Conservation (phyloP, 1,284 basidiomycete genomes). For the Microbotryum silenes-acaulis region DNA sequence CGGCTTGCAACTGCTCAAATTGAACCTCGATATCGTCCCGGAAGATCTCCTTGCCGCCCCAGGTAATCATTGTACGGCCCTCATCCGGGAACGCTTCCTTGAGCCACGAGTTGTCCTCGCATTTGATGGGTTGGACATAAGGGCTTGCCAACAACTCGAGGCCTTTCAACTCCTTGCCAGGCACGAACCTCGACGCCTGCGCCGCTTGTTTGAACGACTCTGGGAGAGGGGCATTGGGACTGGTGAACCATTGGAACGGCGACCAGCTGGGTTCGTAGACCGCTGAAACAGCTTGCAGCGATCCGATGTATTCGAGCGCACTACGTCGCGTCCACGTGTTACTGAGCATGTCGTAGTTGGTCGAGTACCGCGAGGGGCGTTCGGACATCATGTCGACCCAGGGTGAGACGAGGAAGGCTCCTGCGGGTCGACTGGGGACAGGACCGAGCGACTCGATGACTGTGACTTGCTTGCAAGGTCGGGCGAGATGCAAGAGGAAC, state of each 20-base stretch:
- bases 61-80: constrained; percentile 1
- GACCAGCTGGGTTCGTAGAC: no score
- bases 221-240: no score
- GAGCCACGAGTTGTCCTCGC: constrained; percentile 4
- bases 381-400: constrained; percentile 14
- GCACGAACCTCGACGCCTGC: neutral
- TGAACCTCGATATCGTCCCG: constrained; percentile 6
- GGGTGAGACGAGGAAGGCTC: constrained; percentile 23
- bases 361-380: neutral
- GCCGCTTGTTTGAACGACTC: no score
- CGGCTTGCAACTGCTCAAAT: no score
- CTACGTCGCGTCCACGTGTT: neutral
- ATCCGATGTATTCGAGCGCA: constrained; percentile 25
- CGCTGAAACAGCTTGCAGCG: no score
- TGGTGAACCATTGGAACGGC: no score
- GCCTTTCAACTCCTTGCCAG: constrained; percentile 10
- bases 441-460: constrained; percentile 9
- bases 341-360: constrained; percentile 15
- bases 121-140: constrained; percentile 2
- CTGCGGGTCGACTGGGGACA: constrained; percentile 3
- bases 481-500: constrained; percentile 16
- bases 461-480: constrained; percentile 11
- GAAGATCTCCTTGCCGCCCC: constrained; percentile 11
- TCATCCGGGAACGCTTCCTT: constrained; percentile 2
- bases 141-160: neutral